Evolutionary conservation across 2,329 filamentous ascomycete species (phyloP).

Genomic region (Penicillium sp.): DNA sequence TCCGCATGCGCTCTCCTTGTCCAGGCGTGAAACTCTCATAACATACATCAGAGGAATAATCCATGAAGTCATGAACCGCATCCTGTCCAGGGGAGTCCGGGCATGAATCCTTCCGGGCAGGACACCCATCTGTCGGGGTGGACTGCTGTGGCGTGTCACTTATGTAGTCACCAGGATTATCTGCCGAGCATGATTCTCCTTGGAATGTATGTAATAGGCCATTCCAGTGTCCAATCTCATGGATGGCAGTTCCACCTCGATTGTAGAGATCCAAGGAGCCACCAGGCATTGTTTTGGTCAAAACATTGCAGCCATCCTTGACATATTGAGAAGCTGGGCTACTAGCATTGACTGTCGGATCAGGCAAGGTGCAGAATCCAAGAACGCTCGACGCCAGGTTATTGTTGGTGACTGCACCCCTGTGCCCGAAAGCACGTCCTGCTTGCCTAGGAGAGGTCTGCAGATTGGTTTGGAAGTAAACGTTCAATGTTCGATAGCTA

Average conservation of each 20-base stretch:
- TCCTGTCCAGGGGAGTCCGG: constrained; percentile 47
- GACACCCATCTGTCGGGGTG: constrained; percentile 61
- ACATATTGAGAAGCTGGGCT: constrained; percentile 43
- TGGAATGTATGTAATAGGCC: constrained; percentile 48
- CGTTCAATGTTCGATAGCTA: constrained; percentile 54
- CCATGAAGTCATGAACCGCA: constrained; percentile 60
- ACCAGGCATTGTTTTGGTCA: constrained; percentile 57
- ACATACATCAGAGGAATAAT: constrained; percentile 57
- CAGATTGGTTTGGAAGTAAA: constrained; percentile 60
- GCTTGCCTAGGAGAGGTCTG: constrained; percentile 26
- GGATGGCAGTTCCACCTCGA: constrained; percentile 45
- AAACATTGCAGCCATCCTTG: constrained; percentile 57
- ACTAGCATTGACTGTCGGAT: constrained; percentile 39
- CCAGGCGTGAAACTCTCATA: constrained; percentile 53
- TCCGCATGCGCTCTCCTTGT: constrained; percentile 52
- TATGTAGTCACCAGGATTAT: constrained; percentile 44
- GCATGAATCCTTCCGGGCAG: constrained; percentile 51
- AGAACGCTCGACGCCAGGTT: constrained; percentile 41
- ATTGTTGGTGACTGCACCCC: constrained; percentile 9
- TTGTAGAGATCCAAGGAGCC: constrained; percentile 51
- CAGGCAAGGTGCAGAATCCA: constrained; percentile 54
- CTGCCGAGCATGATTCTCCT: constrained; percentile 35
- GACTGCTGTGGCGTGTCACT: constrained; percentile 46
- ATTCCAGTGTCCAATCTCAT: constrained; percentile 50
- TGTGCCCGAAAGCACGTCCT: constrained; percentile 25